phyloP scores from a whole-genome alignment of 345 rosid species.

The Mercurialis annua region DNA sequence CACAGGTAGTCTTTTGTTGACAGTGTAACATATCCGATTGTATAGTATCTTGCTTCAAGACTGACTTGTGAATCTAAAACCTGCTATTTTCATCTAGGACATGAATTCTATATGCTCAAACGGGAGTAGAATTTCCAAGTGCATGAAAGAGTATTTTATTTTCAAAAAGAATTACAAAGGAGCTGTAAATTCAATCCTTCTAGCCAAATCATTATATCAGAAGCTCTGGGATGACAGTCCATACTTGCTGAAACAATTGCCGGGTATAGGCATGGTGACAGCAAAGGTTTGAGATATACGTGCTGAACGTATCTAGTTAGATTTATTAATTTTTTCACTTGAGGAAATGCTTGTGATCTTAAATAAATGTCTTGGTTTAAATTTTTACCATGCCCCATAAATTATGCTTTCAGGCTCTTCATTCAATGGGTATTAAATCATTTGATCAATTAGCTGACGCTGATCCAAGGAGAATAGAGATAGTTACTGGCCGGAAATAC shows the following conservation, averaged over 20 bases:
- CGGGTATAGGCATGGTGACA: conserved; percentile 97
- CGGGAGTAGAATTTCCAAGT: conserved; percentile 82
- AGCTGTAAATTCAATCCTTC: conserved; percentile 61
- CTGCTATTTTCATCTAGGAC: conserved; percentile 51
- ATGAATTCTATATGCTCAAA: conserved; percentile 75
- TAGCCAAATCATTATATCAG: conserved; percentile 87
- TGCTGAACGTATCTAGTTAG: conserved; percentile 3
- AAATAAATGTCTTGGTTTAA: not conserved
- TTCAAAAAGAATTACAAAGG: conserved; percentile 80
- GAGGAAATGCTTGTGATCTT: not conserved
- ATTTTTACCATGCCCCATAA: not conserved
- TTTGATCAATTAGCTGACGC: conserved; percentile 84
- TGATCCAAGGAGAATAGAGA: conserved; percentile 95
- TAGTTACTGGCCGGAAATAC: conserved; percentile 84
- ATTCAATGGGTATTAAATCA: conserved; percentile 82
- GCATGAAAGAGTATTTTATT: conserved; percentile 91
- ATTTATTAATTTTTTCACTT: not conserved
- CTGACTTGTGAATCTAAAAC: conserved; percentile 23
- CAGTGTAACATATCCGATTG: conserved; percentile 6
- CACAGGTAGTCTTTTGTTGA: conserved; percentile 53
- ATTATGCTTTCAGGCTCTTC: conserved; percentile 58
- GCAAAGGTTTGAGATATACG: conserved; percentile 59
- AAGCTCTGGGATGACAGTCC: conserved; percentile 97
- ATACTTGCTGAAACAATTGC: conserved; percentile 83
- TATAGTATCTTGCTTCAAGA: conserved; percentile 15